These are phyloP conservation scores for Craterostigma plantagineum DNA, from an alignment of 257 asterid species.

Conservation along the genomic window DNA sequence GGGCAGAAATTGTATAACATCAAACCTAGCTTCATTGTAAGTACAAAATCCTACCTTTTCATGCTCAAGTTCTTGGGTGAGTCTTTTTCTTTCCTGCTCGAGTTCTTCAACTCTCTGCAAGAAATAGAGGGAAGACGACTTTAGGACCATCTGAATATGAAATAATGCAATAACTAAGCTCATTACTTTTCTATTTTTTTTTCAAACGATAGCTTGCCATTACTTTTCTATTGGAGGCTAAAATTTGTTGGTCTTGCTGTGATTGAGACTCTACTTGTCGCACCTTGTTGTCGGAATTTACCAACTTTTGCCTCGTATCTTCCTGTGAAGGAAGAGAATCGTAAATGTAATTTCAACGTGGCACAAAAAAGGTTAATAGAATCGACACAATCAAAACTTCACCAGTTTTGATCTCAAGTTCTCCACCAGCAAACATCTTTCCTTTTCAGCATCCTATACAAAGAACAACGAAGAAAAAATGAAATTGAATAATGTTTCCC, in stretches of 20 bases:
- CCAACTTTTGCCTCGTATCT: slow-evolving; percentile 83
- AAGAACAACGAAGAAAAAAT: slow-evolving; percentile 6
- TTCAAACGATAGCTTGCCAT: too few relatives aligned
- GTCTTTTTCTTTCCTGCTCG: slow-evolving; percentile 46
- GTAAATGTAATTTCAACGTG: neutral
- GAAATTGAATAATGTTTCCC: neutral
- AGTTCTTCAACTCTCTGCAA: slow-evolving; percentile 76
- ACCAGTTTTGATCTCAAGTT: slow-evolving; percentile 88
- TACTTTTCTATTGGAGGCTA: slow-evolving; percentile 52
- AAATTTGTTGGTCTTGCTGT: slow-evolving; percentile 61
- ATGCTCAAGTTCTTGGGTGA: slow-evolving; percentile 71
- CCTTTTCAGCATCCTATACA: slow-evolving; percentile 88
- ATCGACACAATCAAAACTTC: slow-evolving; percentile 8
- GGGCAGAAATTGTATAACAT: neutral
- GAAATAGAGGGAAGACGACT: neutral
- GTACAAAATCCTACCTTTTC: slow-evolving; percentile 64
- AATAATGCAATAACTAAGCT: slow-evolving; percentile 1
- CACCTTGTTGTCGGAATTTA: slow-evolving; percentile 71
- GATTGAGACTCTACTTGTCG: slow-evolving; percentile 80
- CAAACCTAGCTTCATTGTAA: neutral
- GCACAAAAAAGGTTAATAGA: neutral
- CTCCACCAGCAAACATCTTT: slow-evolving; percentile 61
- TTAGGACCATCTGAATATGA: neutral
- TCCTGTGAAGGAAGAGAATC: slow-evolving; percentile 28
- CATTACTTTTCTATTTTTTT: too few relatives aligned